A percentile compares a stretch with the other conserved stretches of the same genome.
These are phyloP conservation scores for Theobroma cacao DNA, from an alignment of 345 rosid genomes.

Conservation along the genomic window DNA sequence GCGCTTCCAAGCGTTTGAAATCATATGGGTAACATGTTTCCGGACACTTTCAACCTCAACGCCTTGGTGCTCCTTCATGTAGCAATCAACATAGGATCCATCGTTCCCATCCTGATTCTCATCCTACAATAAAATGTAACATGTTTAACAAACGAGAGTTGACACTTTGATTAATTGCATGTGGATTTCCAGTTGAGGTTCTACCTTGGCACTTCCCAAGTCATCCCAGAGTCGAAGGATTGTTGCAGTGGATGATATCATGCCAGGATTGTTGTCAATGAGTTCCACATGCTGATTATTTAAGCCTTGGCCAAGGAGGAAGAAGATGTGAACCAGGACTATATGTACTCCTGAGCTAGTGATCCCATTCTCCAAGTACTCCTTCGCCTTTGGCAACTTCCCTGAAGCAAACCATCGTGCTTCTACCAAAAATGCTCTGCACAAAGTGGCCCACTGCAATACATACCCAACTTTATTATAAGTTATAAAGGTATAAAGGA, in stretches of 20 bases:
- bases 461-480: too few species aligned
- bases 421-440: constrained; percentile 56
- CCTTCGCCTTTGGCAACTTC: constrained; percentile 31
- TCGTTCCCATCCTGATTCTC: constrained; percentile 55
- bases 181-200: neutral
- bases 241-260: constrained; percentile 39
- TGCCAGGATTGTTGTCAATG: constrained; percentile 30
- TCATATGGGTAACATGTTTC: constrained; percentile 29
- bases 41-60: constrained; percentile 29
- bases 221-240: constrained; percentile 66
- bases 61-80: constrained; percentile 39
- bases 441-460: constrained; percentile 52
- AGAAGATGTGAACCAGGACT: constrained; percentile 45
- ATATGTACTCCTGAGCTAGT: constrained; percentile 54
- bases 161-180: too few species aligned
- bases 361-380: constrained; percentile 56
- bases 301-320: constrained; percentile 41
- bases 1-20: constrained; percentile 53
- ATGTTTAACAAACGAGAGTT: neutral
- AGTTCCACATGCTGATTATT: constrained; percentile 28
- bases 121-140: constrained; percentile 27
- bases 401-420: constrained; percentile 54
- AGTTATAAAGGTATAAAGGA: too few species aligned
- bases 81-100: constrained; percentile 59
- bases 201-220: constrained; percentile 58